These are phyloP conservation scores for Candida tallmaniae DNA, from an alignment of 805 yeast genomes.

Conservation along the genomic window DNA sequence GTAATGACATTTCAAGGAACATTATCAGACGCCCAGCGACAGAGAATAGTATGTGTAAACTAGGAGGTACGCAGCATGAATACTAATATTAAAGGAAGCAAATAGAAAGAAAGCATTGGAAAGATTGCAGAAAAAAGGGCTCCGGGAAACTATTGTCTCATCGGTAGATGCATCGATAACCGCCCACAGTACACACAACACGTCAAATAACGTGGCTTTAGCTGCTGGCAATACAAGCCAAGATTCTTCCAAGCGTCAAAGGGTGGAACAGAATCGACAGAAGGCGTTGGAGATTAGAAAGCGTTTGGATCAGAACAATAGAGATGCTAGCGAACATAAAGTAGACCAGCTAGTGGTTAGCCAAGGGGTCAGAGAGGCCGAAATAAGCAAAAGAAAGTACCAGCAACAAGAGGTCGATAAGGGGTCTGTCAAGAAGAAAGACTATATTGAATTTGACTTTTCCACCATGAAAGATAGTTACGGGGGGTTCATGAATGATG, in stretches of 20 bases:
- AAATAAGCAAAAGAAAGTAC: conserved; percentile 6
- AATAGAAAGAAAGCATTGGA: conserved; percentile 62
- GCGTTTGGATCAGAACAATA: conserved; percentile 27
- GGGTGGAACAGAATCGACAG: conserved; percentile 50
- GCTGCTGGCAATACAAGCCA: neutral
- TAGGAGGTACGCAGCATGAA: neutral
- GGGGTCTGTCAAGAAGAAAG: conserved; percentile 47
- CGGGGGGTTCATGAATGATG: conserved; percentile 71
- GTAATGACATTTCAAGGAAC: conserved; percentile 21
- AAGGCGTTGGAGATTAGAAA: conserved; percentile 46
- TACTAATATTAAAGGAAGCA: conserved; percentile 43
- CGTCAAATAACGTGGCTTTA: neutral
- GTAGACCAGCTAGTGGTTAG: conserved; percentile 11
- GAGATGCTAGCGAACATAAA: conserved; percentile 29
- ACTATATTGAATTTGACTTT: conserved; percentile 81
- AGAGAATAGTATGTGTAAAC: conserved; percentile 32
- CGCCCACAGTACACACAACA: neutral
- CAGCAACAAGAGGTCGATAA: conserved; percentile 11
- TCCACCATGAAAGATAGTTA: conserved; percentile 83
- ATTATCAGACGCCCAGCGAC: conserved; percentile 31
- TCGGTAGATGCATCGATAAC: conserved; percentile 4
- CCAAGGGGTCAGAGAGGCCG: conserved; percentile 4
- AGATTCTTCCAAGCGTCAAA: conserved; percentile 14
- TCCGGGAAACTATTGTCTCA: conserved; percentile 6
- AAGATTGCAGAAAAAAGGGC: conserved; percentile 44